Conservation (phyloP, 2,329 filamentous ascomycete species). For the Alternaria brassicicola region DNA sequence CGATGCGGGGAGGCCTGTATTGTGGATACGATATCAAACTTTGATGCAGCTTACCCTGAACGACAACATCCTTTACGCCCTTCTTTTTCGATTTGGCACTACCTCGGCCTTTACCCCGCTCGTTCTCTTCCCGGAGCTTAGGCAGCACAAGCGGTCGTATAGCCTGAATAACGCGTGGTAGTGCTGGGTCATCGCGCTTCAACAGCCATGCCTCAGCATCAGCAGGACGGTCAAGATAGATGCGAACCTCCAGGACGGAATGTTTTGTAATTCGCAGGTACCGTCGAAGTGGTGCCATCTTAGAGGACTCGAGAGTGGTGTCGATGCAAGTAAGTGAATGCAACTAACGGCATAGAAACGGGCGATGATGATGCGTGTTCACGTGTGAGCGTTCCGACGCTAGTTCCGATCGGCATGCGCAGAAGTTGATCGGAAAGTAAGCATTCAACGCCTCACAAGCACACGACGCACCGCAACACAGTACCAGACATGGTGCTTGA, state of each 20-base stretch:
- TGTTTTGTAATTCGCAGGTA: conserved; percentile 92
- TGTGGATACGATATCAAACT: not conserved
- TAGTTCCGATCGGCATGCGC: conserved; percentile 13
- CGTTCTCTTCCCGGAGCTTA: conserved; percentile 86
- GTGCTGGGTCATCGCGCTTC: conserved; percentile 73
- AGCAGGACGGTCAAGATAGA: conserved; percentile 91
- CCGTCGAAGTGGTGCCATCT: conserved; percentile 85
- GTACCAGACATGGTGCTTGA: conserved; percentile 61
- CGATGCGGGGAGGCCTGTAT: conserved; percentile 1
- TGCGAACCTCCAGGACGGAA: conserved; percentile 94
- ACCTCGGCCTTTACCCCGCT: conserved; percentile 67
- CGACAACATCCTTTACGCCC: conserved; percentile 87
- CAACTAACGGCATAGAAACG: not conserved
- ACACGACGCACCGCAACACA: conserved; percentile 3
- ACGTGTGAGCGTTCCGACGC: conserved; percentile 27
- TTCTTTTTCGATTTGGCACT: conserved; percentile 67
- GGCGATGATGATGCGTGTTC: conserved; percentile 24
- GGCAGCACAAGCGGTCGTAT: conserved; percentile 86
- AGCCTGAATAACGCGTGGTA: conserved; percentile 82
- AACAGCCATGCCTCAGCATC: conserved; percentile 85
- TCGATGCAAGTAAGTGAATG: not conserved
- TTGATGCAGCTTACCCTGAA: conserved; percentile 66
- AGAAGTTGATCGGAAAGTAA: conserved; percentile 4
- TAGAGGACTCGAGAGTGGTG: not conserved
- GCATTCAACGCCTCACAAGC: not conserved